Percentiles rank a stretch among this genome's conserved stretches.
Evolutionary conservation across 768 basidiomycete genomes (phyloP).

Genomic region (Amanita phalloides): DNA sequence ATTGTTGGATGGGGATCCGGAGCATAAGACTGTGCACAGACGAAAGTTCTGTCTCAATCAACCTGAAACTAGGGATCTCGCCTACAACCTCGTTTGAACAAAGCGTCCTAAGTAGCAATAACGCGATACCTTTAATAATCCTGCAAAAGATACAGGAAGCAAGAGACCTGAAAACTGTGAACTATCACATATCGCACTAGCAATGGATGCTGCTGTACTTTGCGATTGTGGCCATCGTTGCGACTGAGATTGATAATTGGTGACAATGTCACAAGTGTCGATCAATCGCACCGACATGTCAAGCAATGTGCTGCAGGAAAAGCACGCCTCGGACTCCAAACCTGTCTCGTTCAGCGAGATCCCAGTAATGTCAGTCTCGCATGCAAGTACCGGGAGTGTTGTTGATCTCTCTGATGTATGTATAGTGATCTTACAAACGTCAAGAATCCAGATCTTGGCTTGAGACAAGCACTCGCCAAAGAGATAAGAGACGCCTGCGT

Average conservation of each 20-base stretch:
- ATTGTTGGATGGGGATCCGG: background rate
- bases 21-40: constrained; percentile 23
- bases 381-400: background rate
- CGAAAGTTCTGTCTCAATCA: constrained; percentile 66
- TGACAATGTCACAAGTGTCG: too few relatives aligned
- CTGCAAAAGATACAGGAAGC: constrained; percentile 86
- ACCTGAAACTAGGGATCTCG: constrained; percentile 83
- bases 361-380: constrained; percentile 24
- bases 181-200: background rate
- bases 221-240: constrained; percentile 20
- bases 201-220: constrained; percentile 18
- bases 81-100: constrained; percentile 30
- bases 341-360: constrained; percentile 9
- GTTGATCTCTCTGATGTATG: background rate
- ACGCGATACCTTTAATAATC: constrained; percentile 72
- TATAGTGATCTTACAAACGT: constrained; percentile 35
- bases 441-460: constrained; percentile 21
- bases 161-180: constrained; percentile 30
- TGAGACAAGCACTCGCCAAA: constrained; percentile 36
- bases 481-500: constrained; percentile 69
- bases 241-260: background rate
- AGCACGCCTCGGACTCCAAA: constrained; percentile 2
- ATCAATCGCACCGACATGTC: too few relatives aligned
- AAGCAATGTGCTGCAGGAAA: constrained; percentile 11
- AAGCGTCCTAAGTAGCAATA: background rate